Percentiles rank a stretch among this genome's conserved stretches.
Evolutionary conservation across 768 basidiomycete genomes (phyloP).

Genomic region (Amanita fuliginea): DNA sequence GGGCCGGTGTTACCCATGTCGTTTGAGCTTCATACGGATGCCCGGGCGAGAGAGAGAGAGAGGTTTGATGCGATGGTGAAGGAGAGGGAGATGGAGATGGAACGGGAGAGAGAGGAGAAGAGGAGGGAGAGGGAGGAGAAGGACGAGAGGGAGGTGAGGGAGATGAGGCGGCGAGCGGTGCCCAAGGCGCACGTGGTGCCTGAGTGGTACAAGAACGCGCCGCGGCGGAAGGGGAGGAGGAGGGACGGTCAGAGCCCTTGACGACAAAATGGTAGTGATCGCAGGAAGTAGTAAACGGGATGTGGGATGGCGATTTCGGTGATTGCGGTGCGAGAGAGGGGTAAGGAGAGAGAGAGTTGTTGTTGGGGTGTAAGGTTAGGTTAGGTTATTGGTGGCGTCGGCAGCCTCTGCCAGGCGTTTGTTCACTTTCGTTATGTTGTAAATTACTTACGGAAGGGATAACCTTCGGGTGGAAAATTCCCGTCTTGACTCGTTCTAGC

Average conservation of each 20-base stretch:
- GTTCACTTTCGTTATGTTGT: conserved; percentile 4
- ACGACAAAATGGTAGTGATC: no score
- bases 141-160: conserved; percentile 51
- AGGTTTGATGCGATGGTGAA: conserved; percentile 49
- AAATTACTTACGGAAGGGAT: background rate
- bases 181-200: conserved; percentile 65
- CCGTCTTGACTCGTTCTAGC: background rate
- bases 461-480: background rate
- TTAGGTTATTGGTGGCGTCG: background rate
- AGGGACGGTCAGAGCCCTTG: conserved; percentile 3
- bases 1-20: conserved; percentile 35
- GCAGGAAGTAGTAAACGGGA: background rate
- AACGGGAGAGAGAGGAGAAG: conserved; percentile 34
- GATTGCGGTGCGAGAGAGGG: background rate
- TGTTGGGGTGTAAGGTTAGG: background rate
- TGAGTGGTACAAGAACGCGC: conserved; percentile 66
- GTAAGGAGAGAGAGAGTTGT: background rate
- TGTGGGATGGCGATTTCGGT: background rate
- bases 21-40: conserved; percentile 40
- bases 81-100: conserved; percentile 44
- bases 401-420: background rate
- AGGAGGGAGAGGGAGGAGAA: conserved; percentile 36
- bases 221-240: conserved; percentile 35
- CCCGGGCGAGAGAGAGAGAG: conserved; percentile 48
- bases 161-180: conserved; percentile 50